Evolutionary conservation across 2,329 filamentous ascomycete genomes (phyloP).

Genomic region (Botrytis porri): DNA sequence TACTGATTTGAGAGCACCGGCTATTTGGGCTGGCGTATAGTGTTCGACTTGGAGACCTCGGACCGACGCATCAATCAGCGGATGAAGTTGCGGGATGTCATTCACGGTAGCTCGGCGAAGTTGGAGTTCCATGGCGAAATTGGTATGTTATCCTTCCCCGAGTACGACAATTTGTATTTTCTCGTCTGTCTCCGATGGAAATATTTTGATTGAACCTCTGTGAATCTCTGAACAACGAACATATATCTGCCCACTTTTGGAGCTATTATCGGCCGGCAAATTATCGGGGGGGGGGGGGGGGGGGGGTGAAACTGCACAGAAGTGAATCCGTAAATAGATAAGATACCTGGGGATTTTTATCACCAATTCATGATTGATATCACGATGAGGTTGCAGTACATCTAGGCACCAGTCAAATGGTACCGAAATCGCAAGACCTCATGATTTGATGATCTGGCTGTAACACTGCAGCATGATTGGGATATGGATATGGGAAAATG

Average conservation of each 20-base stretch:
- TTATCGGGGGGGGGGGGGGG: conserved; percentile 7
- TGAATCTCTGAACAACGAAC: not conserved
- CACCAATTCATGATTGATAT: not conserved
- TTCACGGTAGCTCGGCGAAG: conserved; percentile 24
- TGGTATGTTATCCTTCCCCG: not conserved
- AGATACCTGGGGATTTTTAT: not conserved
- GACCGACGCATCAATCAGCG: conserved; percentile 25
- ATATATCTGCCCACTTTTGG: not conserved
- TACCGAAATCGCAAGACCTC: not conserved
- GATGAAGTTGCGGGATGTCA: conserved; percentile 24
- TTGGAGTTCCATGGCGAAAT: conserved; percentile 12
- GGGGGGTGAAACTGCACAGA: not conserved
- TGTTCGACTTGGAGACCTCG: conserved; percentile 21
- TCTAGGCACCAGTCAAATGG: conserved; percentile 6
- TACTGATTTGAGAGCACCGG: conserved; percentile 21
- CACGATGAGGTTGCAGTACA: not conserved
- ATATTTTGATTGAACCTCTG: not conserved
- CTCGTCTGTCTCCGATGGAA: not conserved
- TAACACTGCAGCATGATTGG: not conserved
- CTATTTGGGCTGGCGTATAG: conserved; percentile 23
- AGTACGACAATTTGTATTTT: not conserved
- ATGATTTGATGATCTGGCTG: not conserved
- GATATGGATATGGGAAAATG: not conserved
- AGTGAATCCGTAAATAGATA: not conserved
- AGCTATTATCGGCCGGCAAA: not conserved